Percentiles rank a stretch among this genome's conserved stretches.
Evolutionary conservation across 306 rosid genomes (phyloP).

Genomic region (Calophaca sinica): DNA sequence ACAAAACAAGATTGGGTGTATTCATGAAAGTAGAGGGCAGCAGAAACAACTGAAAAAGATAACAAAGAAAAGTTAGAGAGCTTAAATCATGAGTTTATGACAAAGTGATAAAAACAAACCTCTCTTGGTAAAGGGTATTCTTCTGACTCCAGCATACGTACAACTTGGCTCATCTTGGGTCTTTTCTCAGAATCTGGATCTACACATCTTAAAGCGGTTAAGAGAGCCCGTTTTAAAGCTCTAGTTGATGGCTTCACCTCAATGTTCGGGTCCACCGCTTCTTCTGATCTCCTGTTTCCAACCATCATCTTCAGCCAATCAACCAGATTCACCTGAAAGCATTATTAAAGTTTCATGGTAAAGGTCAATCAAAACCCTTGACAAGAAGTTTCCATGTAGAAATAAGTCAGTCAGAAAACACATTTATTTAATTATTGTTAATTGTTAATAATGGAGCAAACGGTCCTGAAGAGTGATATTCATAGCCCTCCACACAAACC

Average conservation of each 20-base stretch:
- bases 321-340: constrained; percentile 79
- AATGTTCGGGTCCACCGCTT: constrained; percentile 87
- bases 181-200: constrained; percentile 96
- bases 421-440: constrained; percentile 1
- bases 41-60: not conserved
- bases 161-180: constrained; percentile 94
- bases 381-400: no score
- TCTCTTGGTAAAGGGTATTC: constrained; percentile 90
- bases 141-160: constrained; percentile 93
- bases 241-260: constrained; percentile 84
- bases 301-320: constrained; percentile 98
- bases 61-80: not conserved
- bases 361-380: constrained; percentile 7
- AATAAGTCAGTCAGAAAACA: constrained; percentile 11
- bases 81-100: constrained; percentile 8
- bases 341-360: constrained; percentile 34
- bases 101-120: constrained; percentile 52
- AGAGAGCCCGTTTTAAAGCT: constrained; percentile 83
- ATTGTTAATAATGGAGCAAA: constrained; percentile 30
- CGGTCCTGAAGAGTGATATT: not conserved
- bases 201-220: constrained; percentile 90
- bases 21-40: constrained; percentile 18
- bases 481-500: not conserved
- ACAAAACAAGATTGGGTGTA: not conserved
- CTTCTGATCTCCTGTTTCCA: constrained; percentile 89